Evolutionary conservation across 176 grass and related monocot species (phyloP).

Genomic region (Zoysia pacifica): DNA sequence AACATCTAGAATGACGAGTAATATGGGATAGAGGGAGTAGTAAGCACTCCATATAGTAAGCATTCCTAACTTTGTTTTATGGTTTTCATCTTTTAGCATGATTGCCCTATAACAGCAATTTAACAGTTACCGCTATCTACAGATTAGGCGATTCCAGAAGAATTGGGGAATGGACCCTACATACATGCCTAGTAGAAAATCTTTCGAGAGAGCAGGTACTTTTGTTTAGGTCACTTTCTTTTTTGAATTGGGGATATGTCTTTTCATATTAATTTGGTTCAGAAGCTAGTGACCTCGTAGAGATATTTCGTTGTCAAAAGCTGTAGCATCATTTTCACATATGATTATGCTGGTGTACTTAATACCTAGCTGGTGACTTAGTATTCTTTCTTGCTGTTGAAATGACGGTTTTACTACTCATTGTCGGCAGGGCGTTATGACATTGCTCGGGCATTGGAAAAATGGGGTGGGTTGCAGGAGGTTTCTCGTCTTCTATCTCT

Average conservation of each 20-base stretch:
- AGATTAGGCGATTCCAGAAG: conserved; percentile 86
- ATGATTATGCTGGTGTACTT: not conserved
- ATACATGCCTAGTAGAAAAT: conserved; percentile 93
- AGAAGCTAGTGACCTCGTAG: not conserved
- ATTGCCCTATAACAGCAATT: not conserved
- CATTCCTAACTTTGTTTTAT: not conserved
- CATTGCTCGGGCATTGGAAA: conserved; percentile 93
- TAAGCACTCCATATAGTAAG: not conserved
- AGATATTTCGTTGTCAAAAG: conserved; percentile 5
- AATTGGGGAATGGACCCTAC: conserved; percentile 88
- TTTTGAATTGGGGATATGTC: not conserved
- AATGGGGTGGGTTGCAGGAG: conserved; percentile 89
- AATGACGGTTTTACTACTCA: conserved; percentile 9
- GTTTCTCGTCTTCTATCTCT: conserved; percentile 87
- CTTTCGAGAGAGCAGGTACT: conserved; percentile 92
- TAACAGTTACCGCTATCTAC: conserved; percentile 28
- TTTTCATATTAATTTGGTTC: not conserved
- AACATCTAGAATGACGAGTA: no score
- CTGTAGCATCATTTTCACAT: not conserved
- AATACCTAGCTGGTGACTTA: not conserved
- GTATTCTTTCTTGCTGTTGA: conserved; percentile 6
- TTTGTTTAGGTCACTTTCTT: not conserved
- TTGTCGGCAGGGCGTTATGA: conserved; percentile 66
- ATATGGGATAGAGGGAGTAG: no score
- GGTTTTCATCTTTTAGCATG: conserved; percentile 18